phyloP scores from a whole-genome alignment of 2,329 filamentous ascomycete species.

The Aspergillus brasiliensis region DNA sequence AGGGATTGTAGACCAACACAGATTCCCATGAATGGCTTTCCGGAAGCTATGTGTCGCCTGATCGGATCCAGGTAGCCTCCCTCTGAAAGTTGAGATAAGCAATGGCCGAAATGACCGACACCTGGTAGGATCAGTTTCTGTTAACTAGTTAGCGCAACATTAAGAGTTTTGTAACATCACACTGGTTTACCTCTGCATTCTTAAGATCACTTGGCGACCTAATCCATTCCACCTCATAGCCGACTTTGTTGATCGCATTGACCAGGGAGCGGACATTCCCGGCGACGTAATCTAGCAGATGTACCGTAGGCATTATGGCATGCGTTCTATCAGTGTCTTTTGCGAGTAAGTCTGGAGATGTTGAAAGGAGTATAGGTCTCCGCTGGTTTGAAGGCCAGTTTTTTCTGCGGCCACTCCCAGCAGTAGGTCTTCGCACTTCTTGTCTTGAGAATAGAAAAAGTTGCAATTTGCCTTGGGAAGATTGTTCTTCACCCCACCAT shows the following conservation, averaged over 20 bases:
- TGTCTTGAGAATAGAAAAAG: conserved; percentile 8
- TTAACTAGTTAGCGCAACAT: conserved; percentile 10
- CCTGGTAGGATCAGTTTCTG: conserved; percentile 93
- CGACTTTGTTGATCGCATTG: conserved; percentile 95
- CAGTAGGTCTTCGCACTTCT: background rate
- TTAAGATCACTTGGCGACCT: conserved; percentile 79
- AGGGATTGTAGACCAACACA: conserved; percentile 93
- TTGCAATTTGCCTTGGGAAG: background rate
- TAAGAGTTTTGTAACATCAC: background rate
- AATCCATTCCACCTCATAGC: conserved; percentile 92
- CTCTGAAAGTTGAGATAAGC: conserved; percentile 77
- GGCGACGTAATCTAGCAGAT: conserved; percentile 79
- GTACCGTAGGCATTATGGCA: conserved; percentile 49
- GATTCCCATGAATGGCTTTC: conserved; percentile 98
- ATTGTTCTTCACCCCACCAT: conserved; percentile 11
- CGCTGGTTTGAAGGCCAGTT: background rate
- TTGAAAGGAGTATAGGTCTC: background rate
- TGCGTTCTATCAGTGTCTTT: background rate
- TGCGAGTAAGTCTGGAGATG: background rate
- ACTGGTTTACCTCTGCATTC: conserved; percentile 71
- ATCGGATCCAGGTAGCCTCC: conserved; percentile 85
- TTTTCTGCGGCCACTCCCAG: background rate
- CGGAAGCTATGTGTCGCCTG: conserved; percentile 75
- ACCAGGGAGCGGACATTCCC: conserved; percentile 94
- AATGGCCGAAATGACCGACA: conserved; percentile 97